phyloP scores from a whole-genome alignment of 116 monocot genomes.

The Zostera marina region DNA sequence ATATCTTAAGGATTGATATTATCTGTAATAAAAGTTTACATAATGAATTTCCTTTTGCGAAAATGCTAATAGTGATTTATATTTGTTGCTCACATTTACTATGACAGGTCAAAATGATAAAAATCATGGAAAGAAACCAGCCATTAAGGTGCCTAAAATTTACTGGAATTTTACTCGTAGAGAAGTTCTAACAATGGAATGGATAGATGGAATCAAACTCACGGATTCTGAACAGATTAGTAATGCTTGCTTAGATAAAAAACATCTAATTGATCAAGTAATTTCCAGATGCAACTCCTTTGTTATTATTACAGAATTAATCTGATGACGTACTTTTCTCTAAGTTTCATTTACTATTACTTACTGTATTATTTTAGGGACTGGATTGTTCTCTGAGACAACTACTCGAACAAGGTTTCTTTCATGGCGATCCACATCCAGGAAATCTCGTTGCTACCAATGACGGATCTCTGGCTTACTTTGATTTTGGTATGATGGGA shows the following conservation, averaged over 20 bases:
- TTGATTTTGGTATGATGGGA: slow-evolving; percentile 99
- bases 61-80: too few relatives aligned
- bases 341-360: not conserved
- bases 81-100: slow-evolving; percentile 1
- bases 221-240: slow-evolving; percentile 58
- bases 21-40: too few relatives aligned
- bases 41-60: too few relatives aligned
- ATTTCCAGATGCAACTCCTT: not conserved
- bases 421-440: slow-evolving; percentile 99
- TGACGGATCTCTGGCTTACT: slow-evolving; percentile 88
- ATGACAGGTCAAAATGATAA: slow-evolving; percentile 19
- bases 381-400: slow-evolving; percentile 90
- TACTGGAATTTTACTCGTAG: slow-evolving; percentile 87
- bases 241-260: slow-evolving; percentile 54
- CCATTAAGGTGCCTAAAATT: slow-evolving; percentile 87
- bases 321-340: not conserved
- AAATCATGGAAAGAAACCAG: slow-evolving; percentile 10
- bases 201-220: slow-evolving; percentile 96
- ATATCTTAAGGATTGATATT: too few relatives aligned
- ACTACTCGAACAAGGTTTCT: slow-evolving; percentile 91
- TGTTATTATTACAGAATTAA: not conserved
- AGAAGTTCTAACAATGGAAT: slow-evolving; percentile 91
- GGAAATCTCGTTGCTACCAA: slow-evolving; percentile 92
- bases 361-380: slow-evolving; percentile 35
- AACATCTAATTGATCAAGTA: slow-evolving; percentile 77